Evolutionary conservation across 805 yeast genomes (phyloP).

Genomic region (Metschnikowia bowlesiae): DNA sequence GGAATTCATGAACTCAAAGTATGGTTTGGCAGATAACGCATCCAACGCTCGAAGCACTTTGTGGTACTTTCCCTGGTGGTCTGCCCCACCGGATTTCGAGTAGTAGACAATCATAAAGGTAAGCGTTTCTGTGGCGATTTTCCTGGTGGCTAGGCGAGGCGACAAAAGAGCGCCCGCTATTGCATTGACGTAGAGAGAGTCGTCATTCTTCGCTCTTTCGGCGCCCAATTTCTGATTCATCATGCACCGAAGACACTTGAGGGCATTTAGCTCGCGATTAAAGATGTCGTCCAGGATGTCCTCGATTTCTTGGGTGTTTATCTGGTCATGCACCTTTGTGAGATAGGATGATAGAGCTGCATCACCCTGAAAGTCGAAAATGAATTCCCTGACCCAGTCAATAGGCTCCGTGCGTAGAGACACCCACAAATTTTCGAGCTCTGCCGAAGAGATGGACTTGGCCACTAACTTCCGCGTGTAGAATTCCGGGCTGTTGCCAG

Average conservation of each 20-base stretch:
- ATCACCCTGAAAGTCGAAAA: conserved; percentile 74
- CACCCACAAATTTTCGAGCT: conserved; percentile 82
- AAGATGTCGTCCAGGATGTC: conserved; percentile 48
- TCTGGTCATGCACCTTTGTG: conserved; percentile 47
- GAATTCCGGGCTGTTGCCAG: conserved; percentile 56
- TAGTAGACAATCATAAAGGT: conserved; percentile 43
- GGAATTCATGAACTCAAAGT: conserved; percentile 30
- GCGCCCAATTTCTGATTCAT: conserved; percentile 63
- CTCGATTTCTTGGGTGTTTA: conserved; percentile 16
- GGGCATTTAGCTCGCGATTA: conserved; percentile 71
- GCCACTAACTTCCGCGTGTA: conserved; percentile 73
- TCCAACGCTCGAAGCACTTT: conserved; percentile 54
- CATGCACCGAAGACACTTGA: conserved; percentile 72
- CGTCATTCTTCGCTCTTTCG: conserved; percentile 47
- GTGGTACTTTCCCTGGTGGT: conserved; percentile 44
- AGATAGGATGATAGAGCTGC: conserved; percentile 63
- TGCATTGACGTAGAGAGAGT: conserved; percentile 47
- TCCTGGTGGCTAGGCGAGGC: conserved; percentile 69
- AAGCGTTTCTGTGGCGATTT: conserved; percentile 73
- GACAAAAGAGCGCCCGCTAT: conserved; percentile 72
- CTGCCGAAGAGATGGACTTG: conserved; percentile 60
- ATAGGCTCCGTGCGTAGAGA: conserved; percentile 85
- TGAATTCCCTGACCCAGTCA: conserved; percentile 74
- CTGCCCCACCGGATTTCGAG: conserved; percentile 22
- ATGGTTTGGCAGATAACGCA: conserved; percentile 34